Percentiles rank a stretch among this genome's conserved stretches.
These are phyloP conservation scores for Pelargonium cotyledonis DNA, from an alignment of 441 rosid species.

Conservation along the genomic window DNA sequence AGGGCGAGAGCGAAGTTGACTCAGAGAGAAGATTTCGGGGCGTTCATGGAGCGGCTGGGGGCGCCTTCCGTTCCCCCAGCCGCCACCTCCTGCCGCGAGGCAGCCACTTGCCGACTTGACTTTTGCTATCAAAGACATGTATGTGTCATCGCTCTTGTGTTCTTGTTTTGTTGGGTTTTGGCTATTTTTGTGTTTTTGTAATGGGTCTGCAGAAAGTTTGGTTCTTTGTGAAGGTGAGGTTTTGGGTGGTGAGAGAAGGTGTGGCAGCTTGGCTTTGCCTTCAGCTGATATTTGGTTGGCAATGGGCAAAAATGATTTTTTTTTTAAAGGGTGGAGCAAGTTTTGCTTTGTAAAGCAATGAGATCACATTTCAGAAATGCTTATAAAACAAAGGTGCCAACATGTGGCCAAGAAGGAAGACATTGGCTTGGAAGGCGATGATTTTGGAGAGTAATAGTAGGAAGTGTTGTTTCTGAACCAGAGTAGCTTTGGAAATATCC, in stretches of 20 bases:
- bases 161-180: conserved; percentile 1
- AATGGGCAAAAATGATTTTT: neutral
- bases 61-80: conserved; percentile 73
- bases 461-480: neutral
- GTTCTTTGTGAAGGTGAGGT: neutral
- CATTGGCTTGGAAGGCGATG: neutral
- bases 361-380: neutral
- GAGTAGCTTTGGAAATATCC: neutral
- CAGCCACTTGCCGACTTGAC: conserved; percentile 65
- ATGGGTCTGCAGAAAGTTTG: neutral
- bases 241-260: neutral
- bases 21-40: conserved; percentile 52
- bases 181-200: conserved; percentile 1
- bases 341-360: neutral
- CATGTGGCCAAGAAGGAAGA: neutral
- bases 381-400: neutral
- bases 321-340: neutral
- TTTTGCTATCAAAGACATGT: conserved; percentile 81
- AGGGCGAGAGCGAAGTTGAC: conserved; percentile 33
- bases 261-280: neutral
- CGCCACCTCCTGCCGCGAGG: conserved; percentile 79
- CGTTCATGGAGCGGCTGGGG: conserved; percentile 65
- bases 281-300: neutral
- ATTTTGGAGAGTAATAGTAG: neutral
- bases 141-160: conserved; percentile 14